These are phyloP conservation scores for Crucibulum laeve DNA, from an alignment of 768 basidiomycete species.

Conservation along the genomic window DNA sequence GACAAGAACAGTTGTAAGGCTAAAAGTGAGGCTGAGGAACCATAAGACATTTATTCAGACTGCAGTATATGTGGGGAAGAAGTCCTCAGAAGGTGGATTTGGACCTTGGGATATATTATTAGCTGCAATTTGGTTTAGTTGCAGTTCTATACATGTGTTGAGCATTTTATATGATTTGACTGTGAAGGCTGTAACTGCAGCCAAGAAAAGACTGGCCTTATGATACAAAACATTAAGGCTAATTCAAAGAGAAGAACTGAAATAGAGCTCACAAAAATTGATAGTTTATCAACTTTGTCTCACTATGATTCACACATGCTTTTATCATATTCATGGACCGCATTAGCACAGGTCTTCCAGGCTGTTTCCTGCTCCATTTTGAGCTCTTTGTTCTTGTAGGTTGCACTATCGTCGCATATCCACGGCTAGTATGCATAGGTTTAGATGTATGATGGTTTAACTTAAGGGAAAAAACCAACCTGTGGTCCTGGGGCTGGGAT, in stretches of 20 bases:
- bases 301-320: conserved; percentile 5
- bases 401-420: no score
- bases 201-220: conserved; percentile 3
- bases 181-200: conserved; percentile 2
- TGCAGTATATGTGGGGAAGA: conserved; percentile 1
- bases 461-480: no score
- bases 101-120: not conserved
- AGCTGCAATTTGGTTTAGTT: not conserved
- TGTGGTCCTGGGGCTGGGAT: no score
- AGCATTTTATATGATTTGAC: conserved; percentile 2
- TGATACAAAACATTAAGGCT: not conserved
- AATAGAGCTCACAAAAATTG: conserved; percentile 4
- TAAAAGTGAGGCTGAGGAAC: conserved; percentile 14
- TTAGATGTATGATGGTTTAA: no score
- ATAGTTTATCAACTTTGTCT: conserved; percentile 4
- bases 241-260: not conserved
- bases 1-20: conserved; percentile 12
- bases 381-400: no score
- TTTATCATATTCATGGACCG: conserved; percentile 2
- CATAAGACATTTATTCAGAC: conserved; percentile 12
- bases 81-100: not conserved
- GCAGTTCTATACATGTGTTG: not conserved
- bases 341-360: conserved; percentile 1
- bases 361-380: no score
- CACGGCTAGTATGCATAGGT: no score